phyloP scores from a whole-genome alignment of 129 eudicot species.

The Sambucus nigra region DNA sequence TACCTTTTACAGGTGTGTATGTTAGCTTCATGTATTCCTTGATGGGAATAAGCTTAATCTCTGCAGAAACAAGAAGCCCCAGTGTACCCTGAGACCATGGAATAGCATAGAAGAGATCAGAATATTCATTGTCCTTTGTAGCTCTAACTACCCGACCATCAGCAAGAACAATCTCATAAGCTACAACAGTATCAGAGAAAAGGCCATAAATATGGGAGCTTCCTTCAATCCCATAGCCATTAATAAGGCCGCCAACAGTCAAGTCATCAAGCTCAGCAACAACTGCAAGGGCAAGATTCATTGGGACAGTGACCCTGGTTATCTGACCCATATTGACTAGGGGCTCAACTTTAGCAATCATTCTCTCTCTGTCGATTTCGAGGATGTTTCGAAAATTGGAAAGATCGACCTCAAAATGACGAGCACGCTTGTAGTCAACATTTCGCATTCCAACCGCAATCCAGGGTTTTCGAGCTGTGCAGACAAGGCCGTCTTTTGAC shows the following conservation, averaged over 20 bases:
- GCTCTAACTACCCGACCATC: constrained; percentile 78
- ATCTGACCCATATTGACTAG: constrained; percentile 98
- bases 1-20: constrained; percentile 76
- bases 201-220: constrained; percentile 96
- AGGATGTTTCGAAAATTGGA: constrained; percentile 83
- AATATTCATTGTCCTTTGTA: constrained; percentile 84
- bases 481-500: constrained; percentile 85
- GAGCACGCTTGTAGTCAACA: constrained; percentile 93
- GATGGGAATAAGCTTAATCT: constrained; percentile 85
- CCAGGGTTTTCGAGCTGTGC: constrained; percentile 98
- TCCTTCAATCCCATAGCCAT: constrained; percentile 95
- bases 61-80: constrained; percentile 89
- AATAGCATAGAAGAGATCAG: constrained; percentile 89
- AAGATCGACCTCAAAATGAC: constrained; percentile 97
- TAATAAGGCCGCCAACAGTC: constrained; percentile 97
- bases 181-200: constrained; percentile 96
- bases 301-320: constrained; percentile 67
- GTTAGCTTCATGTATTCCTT: constrained; percentile 93
- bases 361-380: constrained; percentile 73
- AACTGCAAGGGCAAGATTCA: constrained; percentile 94
- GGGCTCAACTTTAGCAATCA: constrained; percentile 93
- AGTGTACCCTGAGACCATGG: constrained; percentile 99
- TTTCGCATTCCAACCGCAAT: constrained; percentile 97
- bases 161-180: constrained; percentile 85
- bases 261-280: constrained; percentile 98